phyloP scores from a whole-genome alignment of 108 stramenopile genomes.

The Skeletonema potamos region DNA sequence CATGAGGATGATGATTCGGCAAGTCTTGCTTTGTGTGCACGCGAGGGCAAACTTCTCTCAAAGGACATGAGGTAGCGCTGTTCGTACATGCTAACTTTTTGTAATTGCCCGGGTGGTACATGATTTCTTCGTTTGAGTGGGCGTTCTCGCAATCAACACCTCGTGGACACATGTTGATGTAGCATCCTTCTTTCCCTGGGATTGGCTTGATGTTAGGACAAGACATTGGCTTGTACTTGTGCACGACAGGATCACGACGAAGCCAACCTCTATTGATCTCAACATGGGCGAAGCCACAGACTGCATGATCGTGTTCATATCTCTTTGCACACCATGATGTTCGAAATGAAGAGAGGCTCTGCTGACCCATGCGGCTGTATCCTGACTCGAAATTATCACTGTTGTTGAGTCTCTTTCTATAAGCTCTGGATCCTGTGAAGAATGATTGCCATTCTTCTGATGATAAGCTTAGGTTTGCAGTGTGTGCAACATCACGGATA shows the following conservation, averaged over 20 bases:
- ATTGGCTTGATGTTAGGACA: conserved; percentile 56
- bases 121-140: conserved; percentile 82
- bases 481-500: conserved; percentile 83
- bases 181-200: conserved; percentile 29
- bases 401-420: conserved; percentile 7
- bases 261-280: conserved; percentile 85
- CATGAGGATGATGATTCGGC: conserved; percentile 16
- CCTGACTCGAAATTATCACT: conserved; percentile 19
- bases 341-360: conserved; percentile 68
- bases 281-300: conserved; percentile 84
- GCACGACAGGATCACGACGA: conserved; percentile 63
- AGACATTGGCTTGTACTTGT: conserved; percentile 63
- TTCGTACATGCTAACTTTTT: conserved; percentile 60
- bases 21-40: conserved; percentile 44
- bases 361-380: conserved; percentile 53
- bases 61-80: conserved; percentile 41
- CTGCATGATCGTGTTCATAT: conserved; percentile 83
- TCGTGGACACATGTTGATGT: conserved; percentile 40
- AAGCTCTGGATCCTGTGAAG: conserved; percentile 54
- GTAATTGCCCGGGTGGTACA: conserved; percentile 74
- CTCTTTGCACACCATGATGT: conserved; percentile 88
- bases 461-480: conserved; percentile 69
- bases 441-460: conserved; percentile 81
- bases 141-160: conserved; percentile 60
- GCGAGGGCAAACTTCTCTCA: conserved; percentile 78